Evolutionary conservation across 2,329 filamentous ascomycete species (phyloP).

Genomic region (Dactylellina leptospora): DNA sequence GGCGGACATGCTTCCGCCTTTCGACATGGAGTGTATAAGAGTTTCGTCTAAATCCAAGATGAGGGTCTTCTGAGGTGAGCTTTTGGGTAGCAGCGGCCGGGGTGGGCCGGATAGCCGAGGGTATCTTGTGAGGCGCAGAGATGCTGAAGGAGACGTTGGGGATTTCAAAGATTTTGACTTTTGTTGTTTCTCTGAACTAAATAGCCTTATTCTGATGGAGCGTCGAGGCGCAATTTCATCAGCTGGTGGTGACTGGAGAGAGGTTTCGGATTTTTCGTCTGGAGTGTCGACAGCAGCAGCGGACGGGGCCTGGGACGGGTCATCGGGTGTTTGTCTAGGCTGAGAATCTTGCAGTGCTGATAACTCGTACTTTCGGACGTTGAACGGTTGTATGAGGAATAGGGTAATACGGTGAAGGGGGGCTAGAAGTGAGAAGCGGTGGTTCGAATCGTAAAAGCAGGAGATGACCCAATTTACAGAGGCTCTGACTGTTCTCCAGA

Average conservation of each 20-base stretch:
- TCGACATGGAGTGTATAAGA: slow-evolving; percentile 96
- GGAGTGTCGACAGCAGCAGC: slow-evolving; percentile 51
- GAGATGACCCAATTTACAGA: slow-evolving; percentile 75
- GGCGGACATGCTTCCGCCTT: slow-evolving; percentile 92
- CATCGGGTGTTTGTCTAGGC: slow-evolving; percentile 2
- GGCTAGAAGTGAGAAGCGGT: slow-evolving; percentile 78
- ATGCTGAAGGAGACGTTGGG: slow-evolving; percentile 80
- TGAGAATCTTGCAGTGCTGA: slow-evolving; percentile 26
- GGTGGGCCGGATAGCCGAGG: slow-evolving; percentile 89
- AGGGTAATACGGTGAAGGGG: slow-evolving; percentile 71
- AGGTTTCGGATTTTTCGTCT: slow-evolving; percentile 23
- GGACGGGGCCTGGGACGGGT: slow-evolving; percentile 58
- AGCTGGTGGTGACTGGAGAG: slow-evolving; percentile 27
- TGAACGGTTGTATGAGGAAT: slow-evolving; percentile 63
- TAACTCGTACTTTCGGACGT: slow-evolving; percentile 53
- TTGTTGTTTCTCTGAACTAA: slow-evolving; percentile 75
- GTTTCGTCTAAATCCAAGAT: slow-evolving; percentile 97
- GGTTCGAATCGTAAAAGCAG: slow-evolving; percentile 82
- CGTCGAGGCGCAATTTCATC: slow-evolving; percentile 73
- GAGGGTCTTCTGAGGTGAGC: slow-evolving; percentile 93
- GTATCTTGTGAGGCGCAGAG: slow-evolving; percentile 79
- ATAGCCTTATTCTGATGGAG: slow-evolving; percentile 89
- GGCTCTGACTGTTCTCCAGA: slow-evolving; percentile 49
- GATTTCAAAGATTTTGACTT: slow-evolving; percentile 89
- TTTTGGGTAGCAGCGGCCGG: slow-evolving; percentile 84